Percentiles rank a stretch among this genome's conserved stretches.
Conservation (phyloP, 345 rosid genomes). For the Eucalyptus curtisii region DNA sequence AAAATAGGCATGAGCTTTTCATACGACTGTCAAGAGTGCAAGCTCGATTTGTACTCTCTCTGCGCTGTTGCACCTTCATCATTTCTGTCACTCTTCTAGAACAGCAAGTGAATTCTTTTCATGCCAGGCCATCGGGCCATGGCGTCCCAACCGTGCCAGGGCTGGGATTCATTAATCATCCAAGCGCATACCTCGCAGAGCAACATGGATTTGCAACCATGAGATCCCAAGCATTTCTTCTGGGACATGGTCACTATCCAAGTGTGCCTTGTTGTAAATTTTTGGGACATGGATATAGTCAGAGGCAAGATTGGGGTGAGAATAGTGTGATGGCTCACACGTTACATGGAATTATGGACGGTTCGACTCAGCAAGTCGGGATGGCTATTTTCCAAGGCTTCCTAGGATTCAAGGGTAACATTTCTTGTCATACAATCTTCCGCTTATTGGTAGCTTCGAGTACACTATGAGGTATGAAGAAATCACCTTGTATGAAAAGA, state of each 20-base stretch:
- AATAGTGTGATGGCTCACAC: background rate
- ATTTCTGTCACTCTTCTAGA: background rate
- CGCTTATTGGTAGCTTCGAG: background rate
- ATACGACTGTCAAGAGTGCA: background rate
- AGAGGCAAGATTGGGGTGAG: background rate
- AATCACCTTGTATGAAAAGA: background rate
- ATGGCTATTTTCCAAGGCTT: background rate
- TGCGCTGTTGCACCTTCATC: background rate
- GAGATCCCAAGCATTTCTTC: background rate
- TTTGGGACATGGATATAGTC: background rate
- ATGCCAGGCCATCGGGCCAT: background rate
- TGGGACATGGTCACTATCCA: background rate
- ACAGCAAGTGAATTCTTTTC: background rate
- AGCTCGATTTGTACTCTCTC: background rate
- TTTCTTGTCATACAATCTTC: background rate
- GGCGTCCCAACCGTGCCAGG: background rate
- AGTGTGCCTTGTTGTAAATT: background rate
- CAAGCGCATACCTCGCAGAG: background rate
- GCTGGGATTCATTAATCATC: background rate
- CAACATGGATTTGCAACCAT: background rate
- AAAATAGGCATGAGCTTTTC: background rate
- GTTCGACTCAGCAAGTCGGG: background rate
- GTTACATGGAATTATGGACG: background rate
- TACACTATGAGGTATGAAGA: background rate
- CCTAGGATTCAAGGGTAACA: background rate